Evolutionary conservation across 78 protist genomes (phyloP), one percentile per base, ranked within the genome.

Genomic region (Dictyostelium intermedium): DNA sequence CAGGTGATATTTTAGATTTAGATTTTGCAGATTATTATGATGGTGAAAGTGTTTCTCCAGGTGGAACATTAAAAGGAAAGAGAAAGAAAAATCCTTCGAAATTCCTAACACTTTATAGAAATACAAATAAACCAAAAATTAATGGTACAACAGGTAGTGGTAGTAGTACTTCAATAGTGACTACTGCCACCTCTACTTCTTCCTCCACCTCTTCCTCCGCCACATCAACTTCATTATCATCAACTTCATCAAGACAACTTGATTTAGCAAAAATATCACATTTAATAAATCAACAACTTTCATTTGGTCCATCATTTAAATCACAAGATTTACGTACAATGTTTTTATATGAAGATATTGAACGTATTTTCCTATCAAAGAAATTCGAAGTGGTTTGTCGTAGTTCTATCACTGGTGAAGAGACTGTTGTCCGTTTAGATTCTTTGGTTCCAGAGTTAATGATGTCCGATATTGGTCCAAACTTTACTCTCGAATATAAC

Each of bases 31-130:
- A 82, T 35, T 82, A 82, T 32, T 82, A 35, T 32, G 94, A 89
- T 11, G 61, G 78, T 70, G 94, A 89, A 20, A 41, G 70, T 37
- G 84, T 89, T 5, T 89, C 94, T 34, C 94, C 94, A 1, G 94
- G 94, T n/a, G 94, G 94, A 5, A 89, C 94, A 41, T 32, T 89
- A 23, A 89, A 89, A 35, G 39, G 78, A 5, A 89, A 89, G 77
- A 79, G 87, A 70, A 70, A 74, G 73, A 74, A 85, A n/a, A 89
- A 78, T 9, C 84, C 73, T 16, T 32, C 84, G 0, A 87, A 87
- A 63, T 89, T 89, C 87, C 73, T 89, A 2, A 81, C 94, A 11
- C 87, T 89, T 37, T 89, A 89, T 83, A 84, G 74, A 30, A 85
- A 74, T 32, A 34, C 66, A 2, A 86, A 76, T 37, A 34, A 34